phyloP scores from a whole-genome alignment of 31 red algal species.

The Pterothamnion heteromorphum region DNA sequence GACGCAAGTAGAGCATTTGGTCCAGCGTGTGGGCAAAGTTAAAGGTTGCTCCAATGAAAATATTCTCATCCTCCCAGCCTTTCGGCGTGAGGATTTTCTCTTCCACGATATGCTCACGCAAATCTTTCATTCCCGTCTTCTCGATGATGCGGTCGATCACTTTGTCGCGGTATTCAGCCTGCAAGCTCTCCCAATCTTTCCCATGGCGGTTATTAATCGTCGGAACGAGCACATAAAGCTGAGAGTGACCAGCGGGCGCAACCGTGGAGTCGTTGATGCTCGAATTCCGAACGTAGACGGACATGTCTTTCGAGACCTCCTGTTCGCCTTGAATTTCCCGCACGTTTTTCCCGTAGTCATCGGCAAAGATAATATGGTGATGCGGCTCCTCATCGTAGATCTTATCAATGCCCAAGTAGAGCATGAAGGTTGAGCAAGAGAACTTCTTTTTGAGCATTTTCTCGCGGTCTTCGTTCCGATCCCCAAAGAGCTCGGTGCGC shows the following conservation, averaged over 20 bases:
- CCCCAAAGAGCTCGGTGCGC: too few species aligned
- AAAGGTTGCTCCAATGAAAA: conserved; percentile 24
- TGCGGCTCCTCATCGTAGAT: neutral
- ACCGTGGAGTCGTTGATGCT: neutral
- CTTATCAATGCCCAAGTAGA: conserved; percentile 15
- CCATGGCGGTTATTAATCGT: neutral
- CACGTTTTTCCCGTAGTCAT: neutral
- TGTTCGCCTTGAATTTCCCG: neutral
- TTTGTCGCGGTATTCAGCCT: neutral
- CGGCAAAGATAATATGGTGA: neutral
- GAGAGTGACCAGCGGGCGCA: neutral
- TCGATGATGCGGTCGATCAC: neutral
- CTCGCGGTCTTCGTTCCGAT: neutral
- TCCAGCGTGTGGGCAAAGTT: neutral
- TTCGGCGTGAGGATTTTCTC: neutral
- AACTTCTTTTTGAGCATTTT: neutral
- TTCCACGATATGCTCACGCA: neutral
- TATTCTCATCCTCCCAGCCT: neutral
- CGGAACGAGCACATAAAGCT: neutral
- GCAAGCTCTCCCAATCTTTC: neutral
- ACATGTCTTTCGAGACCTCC: neutral
- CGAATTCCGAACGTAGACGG: neutral
- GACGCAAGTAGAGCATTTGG: conserved; percentile 25
- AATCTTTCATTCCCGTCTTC: neutral
- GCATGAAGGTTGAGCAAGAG: neutral